Evolutionary conservation across 2,329 filamentous ascomycete species (phyloP), one percentile per base, ranked within the genome.

Genomic region (Colletotrichum tropicale): DNA sequence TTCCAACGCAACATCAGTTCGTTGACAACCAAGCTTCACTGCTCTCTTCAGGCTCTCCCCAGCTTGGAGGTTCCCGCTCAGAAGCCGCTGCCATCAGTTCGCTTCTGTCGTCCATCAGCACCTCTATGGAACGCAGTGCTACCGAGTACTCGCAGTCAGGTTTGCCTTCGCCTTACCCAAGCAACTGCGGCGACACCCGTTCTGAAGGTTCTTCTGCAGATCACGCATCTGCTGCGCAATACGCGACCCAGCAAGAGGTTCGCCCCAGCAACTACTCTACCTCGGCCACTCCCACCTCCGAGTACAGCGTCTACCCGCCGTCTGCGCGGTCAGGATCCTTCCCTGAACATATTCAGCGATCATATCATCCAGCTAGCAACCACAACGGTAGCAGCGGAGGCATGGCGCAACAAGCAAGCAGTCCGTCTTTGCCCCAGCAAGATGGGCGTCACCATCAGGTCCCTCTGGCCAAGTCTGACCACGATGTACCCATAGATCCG

Each of bases 401-500:
- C 93, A 98, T 98, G 96, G 95, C 96, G 92, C 96, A 98, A 95
- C 92, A 90, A 88, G 88, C 95, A 94, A 95, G 95, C 94, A 98
- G 96, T 98, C 95, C 95, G 96, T 98, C 95, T 88, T 91, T 95
- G 91, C 91, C 94, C 93, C 89, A 95, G 89, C 91, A 93, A 91
- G 94, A 96, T 95, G 94, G 86, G 84, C 89, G 91, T 88, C 93
- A 90, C 91, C 92, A 94, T 93, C 93, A 93, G 89, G 90, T 91
- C 88, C 89, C 91, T 86, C 90, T 92, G 90, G 91, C 93, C 88
- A 96, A 95, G 88, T 98, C 96, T 98, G 95, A 98, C 95, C 92
- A 91, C 92, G 94, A 95, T 93, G 93, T 98, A 90, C 95, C 95
- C 94, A 96, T 98, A 98, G 96, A 98, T 98, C 96, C 96, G 83